These are phyloP conservation scores for Neurospora tetraspora DNA, from an alignment of 495 filamentous ascomycete genomes.

Conservation along the genomic window DNA sequence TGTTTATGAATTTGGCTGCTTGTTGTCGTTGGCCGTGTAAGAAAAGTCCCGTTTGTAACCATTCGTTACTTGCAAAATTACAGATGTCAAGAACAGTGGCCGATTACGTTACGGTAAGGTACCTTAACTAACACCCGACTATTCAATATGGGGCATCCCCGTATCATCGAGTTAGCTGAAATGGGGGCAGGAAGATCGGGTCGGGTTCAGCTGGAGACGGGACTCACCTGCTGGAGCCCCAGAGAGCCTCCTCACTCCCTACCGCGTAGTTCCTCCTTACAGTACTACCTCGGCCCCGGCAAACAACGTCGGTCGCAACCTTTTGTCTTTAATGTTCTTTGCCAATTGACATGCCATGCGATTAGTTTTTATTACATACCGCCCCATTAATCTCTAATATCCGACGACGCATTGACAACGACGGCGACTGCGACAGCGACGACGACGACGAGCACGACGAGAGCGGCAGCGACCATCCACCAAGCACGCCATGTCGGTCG, in stretches of 20 bases:
- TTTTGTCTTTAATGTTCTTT: background rate
- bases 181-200: background rate
- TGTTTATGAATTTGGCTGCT: background rate
- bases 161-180: background rate
- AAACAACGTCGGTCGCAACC: background rate
- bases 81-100: background rate
- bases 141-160: background rate
- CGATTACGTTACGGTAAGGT: background rate
- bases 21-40: background rate
- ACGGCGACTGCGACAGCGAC: background rate
- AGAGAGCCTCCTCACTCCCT: background rate
- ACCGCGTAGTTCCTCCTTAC: background rate
- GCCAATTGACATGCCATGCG: background rate
- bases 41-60: background rate
- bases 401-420: background rate
- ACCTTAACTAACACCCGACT: background rate
- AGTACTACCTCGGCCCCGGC: background rate
- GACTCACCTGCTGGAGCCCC: background rate
- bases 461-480: background rate
- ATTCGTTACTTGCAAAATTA: background rate
- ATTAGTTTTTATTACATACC: background rate
- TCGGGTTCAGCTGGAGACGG: background rate
- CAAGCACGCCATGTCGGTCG: conserved; percentile 32
- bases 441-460: background rate
- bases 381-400: background rate